Percentiles rank a stretch among this genome's conserved stretches.
phyloP scores from a whole-genome alignment of 495 filamentous ascomycete genomes.

The Aspergillus olivimuriae region DNA sequence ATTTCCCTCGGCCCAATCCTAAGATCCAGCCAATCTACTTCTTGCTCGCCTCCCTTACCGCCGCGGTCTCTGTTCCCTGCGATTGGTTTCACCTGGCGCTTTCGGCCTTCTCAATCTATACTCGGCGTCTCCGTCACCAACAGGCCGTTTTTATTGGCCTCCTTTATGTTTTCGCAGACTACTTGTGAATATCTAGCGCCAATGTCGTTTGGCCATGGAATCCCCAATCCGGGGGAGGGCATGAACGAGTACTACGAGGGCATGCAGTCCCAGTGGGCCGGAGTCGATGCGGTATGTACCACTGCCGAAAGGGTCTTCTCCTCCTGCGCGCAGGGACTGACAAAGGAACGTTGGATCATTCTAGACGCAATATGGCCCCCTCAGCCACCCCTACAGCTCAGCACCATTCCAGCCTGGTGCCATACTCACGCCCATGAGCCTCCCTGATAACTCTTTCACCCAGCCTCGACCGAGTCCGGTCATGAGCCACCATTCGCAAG shows the following conservation, averaged over 20 bases:
- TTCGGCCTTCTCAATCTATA: constrained; percentile 14
- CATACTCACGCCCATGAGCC: constrained; percentile 36
- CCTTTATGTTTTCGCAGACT: constrained; percentile 16
- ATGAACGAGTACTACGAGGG: constrained; percentile 26
- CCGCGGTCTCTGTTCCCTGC: constrained; percentile 6
- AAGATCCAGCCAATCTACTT: background rate
- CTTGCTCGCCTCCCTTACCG: constrained; percentile 9
- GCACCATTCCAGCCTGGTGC: constrained; percentile 21
- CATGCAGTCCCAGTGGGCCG: constrained; percentile 26
- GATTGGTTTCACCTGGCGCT: constrained; percentile 19
- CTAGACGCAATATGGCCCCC: constrained; percentile 25
- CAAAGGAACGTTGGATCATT: constrained; percentile 10
- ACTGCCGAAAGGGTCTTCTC: constrained; percentile 1
- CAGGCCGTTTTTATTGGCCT: constrained; percentile 10
- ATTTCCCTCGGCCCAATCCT: too few relatives aligned
- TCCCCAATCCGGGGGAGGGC: constrained; percentile 19
- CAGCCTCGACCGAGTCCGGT: constrained; percentile 29
- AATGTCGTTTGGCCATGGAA: constrained; percentile 23
- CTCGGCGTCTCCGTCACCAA: constrained; percentile 1
- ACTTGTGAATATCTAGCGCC: constrained; percentile 12
- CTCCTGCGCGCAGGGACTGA: constrained; percentile 1
- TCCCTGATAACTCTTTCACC: constrained; percentile 31
- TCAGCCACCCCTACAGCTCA: constrained; percentile 28
- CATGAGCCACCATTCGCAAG: constrained; percentile 35
- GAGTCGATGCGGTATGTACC: constrained; percentile 29